Conservation (phyloP, 2,329 filamentous ascomycete genomes). For the Fonsecaea erecta region DNA sequence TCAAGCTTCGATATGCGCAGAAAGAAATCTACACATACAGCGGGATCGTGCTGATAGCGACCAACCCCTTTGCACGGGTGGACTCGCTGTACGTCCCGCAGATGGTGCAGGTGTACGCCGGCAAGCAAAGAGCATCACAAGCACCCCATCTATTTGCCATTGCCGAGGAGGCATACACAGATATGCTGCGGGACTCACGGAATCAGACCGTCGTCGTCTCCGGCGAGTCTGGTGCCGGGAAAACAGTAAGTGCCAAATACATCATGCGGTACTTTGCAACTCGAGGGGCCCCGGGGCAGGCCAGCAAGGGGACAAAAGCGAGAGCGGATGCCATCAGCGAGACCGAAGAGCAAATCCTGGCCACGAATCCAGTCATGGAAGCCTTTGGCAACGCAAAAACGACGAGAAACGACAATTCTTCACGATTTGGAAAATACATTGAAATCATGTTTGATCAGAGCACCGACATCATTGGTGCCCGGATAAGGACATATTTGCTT, state of each 20-base stretch:
- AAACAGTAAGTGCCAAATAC: slow-evolving; percentile 99
- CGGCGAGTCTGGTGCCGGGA: slow-evolving; percentile 96
- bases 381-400: slow-evolving; percentile 99
- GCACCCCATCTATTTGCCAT: slow-evolving; percentile 98
- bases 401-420: slow-evolving; percentile 99
- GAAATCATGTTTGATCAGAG: slow-evolving; percentile 98
- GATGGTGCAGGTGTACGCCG: slow-evolving; percentile 99
- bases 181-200: slow-evolving; percentile 93
- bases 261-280: slow-evolving; percentile 99
- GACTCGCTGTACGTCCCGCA: slow-evolving; percentile 98
- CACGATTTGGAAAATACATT: slow-evolving; percentile 98
- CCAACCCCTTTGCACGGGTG: slow-evolving; percentile 95
- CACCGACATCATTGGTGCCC: slow-evolving; percentile 95
- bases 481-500: slow-evolving; percentile 93
- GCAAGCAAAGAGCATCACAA: slow-evolving; percentile 93
- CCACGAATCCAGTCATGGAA: slow-evolving; percentile 99
- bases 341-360: slow-evolving; percentile 97
- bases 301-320: slow-evolving; percentile 76
- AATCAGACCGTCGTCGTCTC: slow-evolving; percentile 99
- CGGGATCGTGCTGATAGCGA: slow-evolving; percentile 96
- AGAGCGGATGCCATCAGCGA: slow-evolving; percentile 81
- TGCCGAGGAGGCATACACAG: slow-evolving; percentile 96
- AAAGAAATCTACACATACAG: slow-evolving; percentile 99
- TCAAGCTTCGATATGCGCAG: slow-evolving; percentile 93
- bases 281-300: slow-evolving; percentile 88